A percentile compares a stretch with the other conserved stretches of the same genome.
Evolutionary conservation across 805 yeast genomes (phyloP).

Genomic region (Cyberlindnera suaveolens): DNA sequence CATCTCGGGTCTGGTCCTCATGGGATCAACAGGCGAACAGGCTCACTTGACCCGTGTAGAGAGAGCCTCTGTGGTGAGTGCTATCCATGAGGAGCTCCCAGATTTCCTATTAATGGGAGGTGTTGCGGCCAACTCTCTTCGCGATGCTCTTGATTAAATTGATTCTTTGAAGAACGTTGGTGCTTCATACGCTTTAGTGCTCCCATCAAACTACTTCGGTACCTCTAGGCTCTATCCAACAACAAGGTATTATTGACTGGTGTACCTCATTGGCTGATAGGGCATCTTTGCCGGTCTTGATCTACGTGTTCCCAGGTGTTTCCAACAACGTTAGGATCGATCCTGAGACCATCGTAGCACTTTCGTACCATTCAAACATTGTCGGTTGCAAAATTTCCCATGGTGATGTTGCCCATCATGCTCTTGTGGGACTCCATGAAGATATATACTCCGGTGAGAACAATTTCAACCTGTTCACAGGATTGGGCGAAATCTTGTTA

Average conservation of each 20-base stretch:
- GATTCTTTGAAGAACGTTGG: conserved; percentile 31
- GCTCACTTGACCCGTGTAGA: conserved; percentile 43
- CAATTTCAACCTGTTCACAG: conserved; percentile 40
- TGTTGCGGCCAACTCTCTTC: conserved; percentile 38
- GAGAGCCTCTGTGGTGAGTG: conserved; percentile 30
- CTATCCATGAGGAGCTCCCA: conserved; percentile 32
- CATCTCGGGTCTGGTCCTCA: conserved; percentile 40
- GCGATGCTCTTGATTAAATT: conserved; percentile 39
- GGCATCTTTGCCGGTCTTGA: conserved; percentile 32
- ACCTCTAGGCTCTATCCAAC: conserved; percentile 35
- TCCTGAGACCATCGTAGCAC: conserved; percentile 29
- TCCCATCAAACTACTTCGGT: conserved; percentile 46
- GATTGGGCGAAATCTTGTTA: conserved; percentile 44
- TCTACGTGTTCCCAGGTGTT: conserved; percentile 41
- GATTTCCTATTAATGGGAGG: conserved; percentile 42
- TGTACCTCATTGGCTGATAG: conserved; percentile 34
- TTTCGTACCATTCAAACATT: conserved; percentile 34
- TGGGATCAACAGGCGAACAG: conserved; percentile 54
- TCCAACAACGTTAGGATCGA: conserved; percentile 30
- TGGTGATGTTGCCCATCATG: conserved; percentile 42
- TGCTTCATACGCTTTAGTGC: conserved; percentile 33
- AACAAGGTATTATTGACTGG: conserved; percentile 41
- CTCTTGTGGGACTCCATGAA: conserved; percentile 38
- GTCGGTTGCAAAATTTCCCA: conserved; percentile 49
- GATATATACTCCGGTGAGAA: conserved; percentile 28